Conservation (phyloP, 2,329 filamentous ascomycete species). For the Lojkania enalia region DNA sequence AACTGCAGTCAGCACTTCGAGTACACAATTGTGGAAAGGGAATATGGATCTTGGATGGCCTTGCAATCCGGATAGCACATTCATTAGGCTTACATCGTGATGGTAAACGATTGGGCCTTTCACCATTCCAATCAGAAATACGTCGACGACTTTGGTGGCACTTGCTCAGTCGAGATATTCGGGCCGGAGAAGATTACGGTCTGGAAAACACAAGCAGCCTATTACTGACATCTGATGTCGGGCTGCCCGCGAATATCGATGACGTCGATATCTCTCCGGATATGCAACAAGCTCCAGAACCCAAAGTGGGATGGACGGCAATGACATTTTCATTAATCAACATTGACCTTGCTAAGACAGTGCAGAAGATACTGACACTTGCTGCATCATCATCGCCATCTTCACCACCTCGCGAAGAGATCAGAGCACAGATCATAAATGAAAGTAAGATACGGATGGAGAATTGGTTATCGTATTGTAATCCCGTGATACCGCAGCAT, state of each 20-base stretch:
- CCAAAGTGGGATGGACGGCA: background rate
- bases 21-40: background rate
- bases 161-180: background rate
- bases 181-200: background rate
- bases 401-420: background rate
- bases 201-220: background rate
- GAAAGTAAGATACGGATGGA: background rate
- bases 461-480: background rate
- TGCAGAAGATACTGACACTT: background rate
- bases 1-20: background rate
- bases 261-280: background rate
- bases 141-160: constrained; percentile 1
- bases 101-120: background rate
- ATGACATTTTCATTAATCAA: background rate
- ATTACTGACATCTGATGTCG: background rate
- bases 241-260: background rate
- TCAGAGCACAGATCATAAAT: background rate
- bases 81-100: background rate
- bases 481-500: background rate
- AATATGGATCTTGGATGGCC: background rate
- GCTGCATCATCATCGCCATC: background rate
- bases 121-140: background rate
- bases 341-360: background rate
- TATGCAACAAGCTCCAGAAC: background rate
- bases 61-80: background rate